Base-by-base conservation (phyloP, 495 filamentous ascomycete genomes). In the Hyaloscypha finlandica region DNA sequence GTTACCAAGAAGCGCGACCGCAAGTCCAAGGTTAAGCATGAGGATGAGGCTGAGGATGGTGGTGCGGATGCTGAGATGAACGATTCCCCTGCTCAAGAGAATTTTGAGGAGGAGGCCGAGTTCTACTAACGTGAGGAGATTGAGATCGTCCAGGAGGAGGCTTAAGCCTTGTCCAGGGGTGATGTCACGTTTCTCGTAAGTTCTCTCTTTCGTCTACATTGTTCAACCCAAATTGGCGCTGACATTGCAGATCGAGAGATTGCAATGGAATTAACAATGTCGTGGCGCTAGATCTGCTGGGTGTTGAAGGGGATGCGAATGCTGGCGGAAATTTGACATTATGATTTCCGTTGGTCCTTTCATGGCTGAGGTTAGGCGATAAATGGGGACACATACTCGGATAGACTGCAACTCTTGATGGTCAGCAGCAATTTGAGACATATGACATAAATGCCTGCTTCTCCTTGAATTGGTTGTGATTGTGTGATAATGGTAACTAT, bases 1-100 rank as follows among this genome's bases (percentile, higher is more conserved):
- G 66, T 69, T 8, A 53, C 48, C 29, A 62, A 62, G 52, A 63
- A 59, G 61, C 35, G 59, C 64, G 59, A 22, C 35, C 29, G 32
- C 57, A 45, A 29, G 31, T 6, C 61, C 35, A 59, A 58, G 60
- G 54, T 16, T 35, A 30, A 63, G 31, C 29, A 6, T 45, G 62
- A 65, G n/a, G 61, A 64, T 16, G 66, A 66, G 4, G 22, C 29
- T 3, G 32, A 55, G 55, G 45, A 61, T 37, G 16, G 30, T 14
- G 42, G 20, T 8, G 22, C 25, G 33, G 33, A 48, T 16, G 42
- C 14, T 48, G 42, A 48, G 42, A 48, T 48, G 42, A 19, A 11
- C 11, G 42, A 48, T 14, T 4, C 42, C 16, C 16, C 16, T 19
- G 6, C 42, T 48, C 8, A 37, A 12, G 35, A 37, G 6, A 12